Conservation (phyloP, 352 stramenopile species). For the Phytophthora sansomeana region DNA sequence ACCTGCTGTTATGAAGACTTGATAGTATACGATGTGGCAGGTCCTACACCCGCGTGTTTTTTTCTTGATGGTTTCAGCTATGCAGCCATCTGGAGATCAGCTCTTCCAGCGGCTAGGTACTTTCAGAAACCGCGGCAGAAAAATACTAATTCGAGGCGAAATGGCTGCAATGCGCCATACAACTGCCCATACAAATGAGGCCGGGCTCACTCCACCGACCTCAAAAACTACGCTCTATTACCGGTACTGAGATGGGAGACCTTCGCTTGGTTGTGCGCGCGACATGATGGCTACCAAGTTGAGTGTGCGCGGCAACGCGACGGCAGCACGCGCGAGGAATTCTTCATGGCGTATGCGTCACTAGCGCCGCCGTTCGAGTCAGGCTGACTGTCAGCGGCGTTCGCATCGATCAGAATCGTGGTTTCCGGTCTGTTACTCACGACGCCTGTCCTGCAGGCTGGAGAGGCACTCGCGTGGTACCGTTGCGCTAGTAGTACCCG, state of each 20-base stretch:
- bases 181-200: neutral
- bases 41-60: conserved; percentile 24
- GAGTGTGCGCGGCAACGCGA: conserved; percentile 21
- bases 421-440: conserved; percentile 27
- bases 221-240: neutral
- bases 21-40: conserved; percentile 16
- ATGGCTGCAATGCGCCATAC: neutral
- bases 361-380: neutral
- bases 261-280: conserved; percentile 26
- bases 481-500: conserved; percentile 36
- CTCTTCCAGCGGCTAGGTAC: conserved; percentile 9
- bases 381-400: no score
- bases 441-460: conserved; percentile 35
- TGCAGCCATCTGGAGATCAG: conserved; percentile 32
- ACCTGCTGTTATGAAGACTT: neutral
- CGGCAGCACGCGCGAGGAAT: neutral
- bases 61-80: conserved; percentile 21
- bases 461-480: conserved; percentile 17
- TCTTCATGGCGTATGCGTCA: neutral
- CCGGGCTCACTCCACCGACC: no score
- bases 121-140: neutral
- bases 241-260: conserved; percentile 9
- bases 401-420: conserved; percentile 16
- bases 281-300: conserved; percentile 31
- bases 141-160: neutral